These are phyloP conservation scores for Blastobotrys aristatus DNA, from an alignment of 1,139 yeast species.

Conservation along the genomic window DNA sequence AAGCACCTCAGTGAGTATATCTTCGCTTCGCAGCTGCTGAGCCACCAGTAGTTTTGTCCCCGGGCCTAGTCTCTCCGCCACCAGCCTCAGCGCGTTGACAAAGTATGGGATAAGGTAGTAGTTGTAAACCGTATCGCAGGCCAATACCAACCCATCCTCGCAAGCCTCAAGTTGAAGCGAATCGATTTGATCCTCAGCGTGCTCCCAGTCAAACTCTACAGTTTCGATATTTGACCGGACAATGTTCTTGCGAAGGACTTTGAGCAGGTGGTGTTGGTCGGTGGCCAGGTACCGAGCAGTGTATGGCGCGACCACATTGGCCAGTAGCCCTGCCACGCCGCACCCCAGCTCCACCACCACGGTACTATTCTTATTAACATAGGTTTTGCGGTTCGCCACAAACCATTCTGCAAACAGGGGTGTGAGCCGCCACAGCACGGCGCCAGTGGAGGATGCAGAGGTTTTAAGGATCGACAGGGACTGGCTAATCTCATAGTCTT, in stretches of 20 bases:
- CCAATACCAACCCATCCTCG: slow-evolving; percentile 41
- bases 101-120: slow-evolving; percentile 54
- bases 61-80: slow-evolving; percentile 28
- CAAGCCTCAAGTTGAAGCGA: slow-evolving; percentile 9
- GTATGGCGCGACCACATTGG: slow-evolving; percentile 41
- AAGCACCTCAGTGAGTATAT: slow-evolving; percentile 48
- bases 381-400: slow-evolving; percentile 17
- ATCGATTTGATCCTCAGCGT: slow-evolving; percentile 30
- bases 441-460: slow-evolving; percentile 55
- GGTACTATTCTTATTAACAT: slow-evolving; percentile 19
- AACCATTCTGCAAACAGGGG: slow-evolving; percentile 53
- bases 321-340: slow-evolving; percentile 58
- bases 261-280: slow-evolving; percentile 56
- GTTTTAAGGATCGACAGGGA: slow-evolving; percentile 37
- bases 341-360: slow-evolving; percentile 62
- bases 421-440: slow-evolving; percentile 58
- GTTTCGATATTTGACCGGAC: slow-evolving; percentile 45
- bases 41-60: slow-evolving; percentile 44
- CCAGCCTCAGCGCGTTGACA: slow-evolving; percentile 39
- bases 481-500: slow-evolving; percentile 33
- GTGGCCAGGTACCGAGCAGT: slow-evolving; percentile 48
- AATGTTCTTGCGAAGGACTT: slow-evolving; percentile 30
- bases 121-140: slow-evolving; percentile 69
- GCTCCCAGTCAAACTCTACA: slow-evolving; percentile 64
- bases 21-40: slow-evolving; percentile 53